These are phyloP conservation scores for Ettlia oleoabundans DNA, from an alignment of 139 green algal genomes.

Conservation along the genomic window DNA sequence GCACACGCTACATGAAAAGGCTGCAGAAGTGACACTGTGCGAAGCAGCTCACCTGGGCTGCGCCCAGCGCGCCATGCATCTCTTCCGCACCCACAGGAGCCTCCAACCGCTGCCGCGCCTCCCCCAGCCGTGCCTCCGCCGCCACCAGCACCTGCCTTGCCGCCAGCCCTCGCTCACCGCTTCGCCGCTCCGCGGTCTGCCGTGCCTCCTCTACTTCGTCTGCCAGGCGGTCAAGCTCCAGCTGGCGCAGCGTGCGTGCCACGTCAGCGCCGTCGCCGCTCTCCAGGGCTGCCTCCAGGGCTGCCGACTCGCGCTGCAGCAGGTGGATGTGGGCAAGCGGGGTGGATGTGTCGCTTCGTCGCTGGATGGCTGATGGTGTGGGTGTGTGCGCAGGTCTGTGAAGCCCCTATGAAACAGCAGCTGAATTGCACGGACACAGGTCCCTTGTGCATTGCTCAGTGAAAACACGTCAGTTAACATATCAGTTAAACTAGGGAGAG, in stretches of 20 bases:
- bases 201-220: conserved; percentile 20
- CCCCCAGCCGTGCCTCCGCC: conserved; percentile 4
- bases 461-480: too few relatives aligned
- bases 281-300: conserved; percentile 31
- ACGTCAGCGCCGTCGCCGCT: neutral
- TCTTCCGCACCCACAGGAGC: neutral
- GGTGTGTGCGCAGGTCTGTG: too few relatives aligned
- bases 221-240: conserved; percentile 10
- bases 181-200: conserved; percentile 27
- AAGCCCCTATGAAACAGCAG: too few relatives aligned
- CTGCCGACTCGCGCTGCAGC: conserved; percentile 6
- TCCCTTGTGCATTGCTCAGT: too few relatives aligned
- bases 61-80: neutral
- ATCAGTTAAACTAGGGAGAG: too few relatives aligned
- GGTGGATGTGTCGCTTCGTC: too few relatives aligned
- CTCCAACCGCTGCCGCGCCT: neutral
- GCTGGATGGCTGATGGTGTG: too few relatives aligned
- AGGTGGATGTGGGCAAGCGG: too few relatives aligned
- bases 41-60: neutral
- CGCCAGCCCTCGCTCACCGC: conserved; percentile 35
- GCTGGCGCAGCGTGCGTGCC: conserved; percentile 17
- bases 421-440: too few relatives aligned
- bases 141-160: conserved; percentile 35
- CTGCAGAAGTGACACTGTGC: too few relatives aligned
- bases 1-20: too few relatives aligned